phyloP scores from a whole-genome alignment of 2,329 filamentous ascomycete species.

The Talaromyces sp. region DNA sequence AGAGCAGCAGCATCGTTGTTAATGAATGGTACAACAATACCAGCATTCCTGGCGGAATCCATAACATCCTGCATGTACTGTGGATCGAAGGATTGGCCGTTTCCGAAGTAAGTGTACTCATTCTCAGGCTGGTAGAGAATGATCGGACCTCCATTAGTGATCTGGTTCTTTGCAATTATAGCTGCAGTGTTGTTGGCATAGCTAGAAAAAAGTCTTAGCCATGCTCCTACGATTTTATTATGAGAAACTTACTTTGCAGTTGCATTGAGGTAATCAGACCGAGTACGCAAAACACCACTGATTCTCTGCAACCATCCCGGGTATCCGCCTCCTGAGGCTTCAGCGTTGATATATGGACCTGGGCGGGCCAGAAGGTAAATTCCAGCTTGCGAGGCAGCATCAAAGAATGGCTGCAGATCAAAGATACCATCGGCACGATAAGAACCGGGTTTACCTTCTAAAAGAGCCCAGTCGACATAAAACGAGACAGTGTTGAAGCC shows the following conservation, averaged over 20 bases:
- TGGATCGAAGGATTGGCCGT: constrained; percentile 54
- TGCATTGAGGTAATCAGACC: constrained; percentile 59
- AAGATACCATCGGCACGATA: constrained; percentile 69
- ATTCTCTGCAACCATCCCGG: constrained; percentile 72
- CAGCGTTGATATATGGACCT: constrained; percentile 74
- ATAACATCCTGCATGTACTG: constrained; percentile 67
- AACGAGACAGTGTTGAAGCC: constrained; percentile 78
- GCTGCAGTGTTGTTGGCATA: constrained; percentile 59
- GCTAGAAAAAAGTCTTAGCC: constrained; percentile 22
- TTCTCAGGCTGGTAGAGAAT: constrained; percentile 79
- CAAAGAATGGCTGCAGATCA: constrained; percentile 67
- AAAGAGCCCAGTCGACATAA: constrained; percentile 71
- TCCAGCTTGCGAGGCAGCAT: constrained; percentile 65
- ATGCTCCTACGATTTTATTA: neutral
- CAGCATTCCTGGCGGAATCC: constrained; percentile 61
- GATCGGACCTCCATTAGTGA: constrained; percentile 75
- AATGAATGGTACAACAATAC: constrained; percentile 69
- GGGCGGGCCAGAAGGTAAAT: constrained; percentile 70
- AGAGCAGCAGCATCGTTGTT: constrained; percentile 63
- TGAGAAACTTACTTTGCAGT: constrained; percentile 54
- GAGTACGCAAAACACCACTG: constrained; percentile 59
- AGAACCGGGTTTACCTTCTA: constrained; percentile 66
- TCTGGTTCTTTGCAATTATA: constrained; percentile 68
- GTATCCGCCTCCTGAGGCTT: constrained; percentile 70
- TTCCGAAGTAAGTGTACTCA: constrained; percentile 59